Conservation (phyloP, 2,329 filamentous ascomycete species). For the Cryphonectria carpinicola region DNA sequence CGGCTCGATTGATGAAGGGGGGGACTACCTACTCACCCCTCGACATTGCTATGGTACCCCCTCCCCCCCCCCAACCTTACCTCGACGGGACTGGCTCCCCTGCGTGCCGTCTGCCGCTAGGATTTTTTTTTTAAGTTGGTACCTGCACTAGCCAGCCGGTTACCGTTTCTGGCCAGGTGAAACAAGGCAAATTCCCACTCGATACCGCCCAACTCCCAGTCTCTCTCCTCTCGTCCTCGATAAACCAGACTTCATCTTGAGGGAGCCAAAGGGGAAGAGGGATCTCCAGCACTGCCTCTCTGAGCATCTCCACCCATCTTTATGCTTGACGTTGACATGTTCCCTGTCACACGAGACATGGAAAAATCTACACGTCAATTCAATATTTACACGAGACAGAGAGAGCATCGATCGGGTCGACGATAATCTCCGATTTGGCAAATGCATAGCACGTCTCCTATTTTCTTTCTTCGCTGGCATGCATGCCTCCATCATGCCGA, state of each 20-base stretch:
- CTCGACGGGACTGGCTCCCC: slow-evolving; percentile 3
- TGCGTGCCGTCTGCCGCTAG: background rate
- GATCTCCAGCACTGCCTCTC: slow-evolving; percentile 1
- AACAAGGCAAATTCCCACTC: background rate
- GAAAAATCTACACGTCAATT: no score
- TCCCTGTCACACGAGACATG: background rate
- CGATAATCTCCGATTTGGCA: background rate
- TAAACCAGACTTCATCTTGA: background rate
- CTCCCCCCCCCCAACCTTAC: background rate
- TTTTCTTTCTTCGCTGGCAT: background rate
- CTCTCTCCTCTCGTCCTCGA: background rate
- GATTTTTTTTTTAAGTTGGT: slow-evolving; percentile 10
- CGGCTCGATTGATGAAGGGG: slow-evolving; percentile 6
- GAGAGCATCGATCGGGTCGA: background rate
- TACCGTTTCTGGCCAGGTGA: slow-evolving; percentile 4
- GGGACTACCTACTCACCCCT: background rate
- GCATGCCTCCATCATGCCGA: background rate
- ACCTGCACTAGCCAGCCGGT: slow-evolving; percentile 5
- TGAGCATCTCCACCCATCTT: slow-evolving; percentile 2
- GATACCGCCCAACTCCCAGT: background rate
- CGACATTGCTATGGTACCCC: background rate
- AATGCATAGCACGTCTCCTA: background rate
- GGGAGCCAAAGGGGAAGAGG: background rate
- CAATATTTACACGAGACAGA: background rate
- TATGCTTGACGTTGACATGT: background rate